Evolutionary conservation across 306 rosid species (phyloP).

Genomic region (Trifolium pratense): DNA sequence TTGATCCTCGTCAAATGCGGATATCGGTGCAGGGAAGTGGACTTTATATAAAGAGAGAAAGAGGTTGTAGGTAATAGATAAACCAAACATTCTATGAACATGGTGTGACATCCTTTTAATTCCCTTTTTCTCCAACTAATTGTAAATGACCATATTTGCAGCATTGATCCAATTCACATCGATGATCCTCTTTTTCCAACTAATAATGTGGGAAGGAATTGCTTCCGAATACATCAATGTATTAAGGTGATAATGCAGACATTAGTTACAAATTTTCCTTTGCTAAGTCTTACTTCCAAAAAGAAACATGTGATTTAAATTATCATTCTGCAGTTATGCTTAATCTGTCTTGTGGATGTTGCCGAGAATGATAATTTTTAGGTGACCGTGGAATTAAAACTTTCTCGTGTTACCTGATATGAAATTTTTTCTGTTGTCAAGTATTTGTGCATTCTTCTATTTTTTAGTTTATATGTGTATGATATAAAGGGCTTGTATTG

Average conservation of each 20-base stretch:
- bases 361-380: constrained; percentile 17
- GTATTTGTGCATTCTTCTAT: no score
- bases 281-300: constrained; percentile 3
- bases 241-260: constrained; percentile 69
- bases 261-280: background rate
- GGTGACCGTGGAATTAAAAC: background rate
- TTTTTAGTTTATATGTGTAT: no score
- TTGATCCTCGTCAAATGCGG: constrained; percentile 98
- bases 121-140: constrained; percentile 28
- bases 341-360: background rate
- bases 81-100: constrained; percentile 26
- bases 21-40: constrained; percentile 97
- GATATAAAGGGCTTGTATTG: no score
- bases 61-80: constrained; percentile 86
- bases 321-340: background rate
- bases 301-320: constrained; percentile 18
- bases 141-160: constrained; percentile 47
- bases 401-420: background rate
- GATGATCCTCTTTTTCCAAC: constrained; percentile 94
- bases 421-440: no score
- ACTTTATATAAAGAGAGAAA: constrained; percentile 88
- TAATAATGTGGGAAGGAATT: constrained; percentile 95
- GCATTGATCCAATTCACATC: constrained; percentile 95
- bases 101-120: constrained; percentile 18
- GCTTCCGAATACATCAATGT: constrained; percentile 97